phyloP scores from a whole-genome alignment of 2,329 filamentous ascomycete species.

The Pseudodiploospora longispora region DNA sequence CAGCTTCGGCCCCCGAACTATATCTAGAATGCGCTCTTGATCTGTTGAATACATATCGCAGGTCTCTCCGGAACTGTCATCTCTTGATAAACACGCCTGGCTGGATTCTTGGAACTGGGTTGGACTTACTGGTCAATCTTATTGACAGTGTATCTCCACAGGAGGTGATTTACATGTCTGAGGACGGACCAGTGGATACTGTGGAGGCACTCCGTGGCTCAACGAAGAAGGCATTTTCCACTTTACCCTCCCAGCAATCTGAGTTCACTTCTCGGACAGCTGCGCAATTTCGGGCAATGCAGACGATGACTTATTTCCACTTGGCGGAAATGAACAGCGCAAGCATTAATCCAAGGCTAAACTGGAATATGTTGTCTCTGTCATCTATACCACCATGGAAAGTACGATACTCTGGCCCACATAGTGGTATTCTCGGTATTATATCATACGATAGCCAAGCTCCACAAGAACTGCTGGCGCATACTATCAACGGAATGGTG shows the following conservation, averaged over 20 bases:
- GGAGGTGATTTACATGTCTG: conserved; percentile 61
- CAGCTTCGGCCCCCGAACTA: conserved; percentile 57
- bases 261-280: conserved; percentile 51
- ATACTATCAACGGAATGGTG: conserved; percentile 63
- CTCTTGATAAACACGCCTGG: conserved; percentile 68
- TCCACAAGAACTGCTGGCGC: conserved; percentile 47
- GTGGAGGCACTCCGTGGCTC: conserved; percentile 43
- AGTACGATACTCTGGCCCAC: conserved; percentile 47
- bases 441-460: conserved; percentile 60
- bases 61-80: conserved; percentile 37
- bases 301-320: conserved; percentile 76
- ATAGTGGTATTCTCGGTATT: conserved; percentile 53
- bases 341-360: conserved; percentile 10
- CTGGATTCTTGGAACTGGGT: conserved; percentile 63
- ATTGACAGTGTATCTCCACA: conserved; percentile 46
- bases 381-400: conserved; percentile 51
- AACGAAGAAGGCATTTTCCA: conserved; percentile 35
- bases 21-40: conserved; percentile 58
- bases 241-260: conserved; percentile 52
- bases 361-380: conserved; percentile 49
- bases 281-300: conserved; percentile 62
- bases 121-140: conserved; percentile 54
- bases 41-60: conserved; percentile 51
- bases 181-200: conserved; percentile 50
- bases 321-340: conserved; percentile 13